A percentile compares a stretch with the other conserved stretches of the same genome.
These are phyloP conservation scores for Thraustochytrium sp. DNA, from an alignment of 352 stramenopile genomes.

Conservation along the genomic window DNA sequence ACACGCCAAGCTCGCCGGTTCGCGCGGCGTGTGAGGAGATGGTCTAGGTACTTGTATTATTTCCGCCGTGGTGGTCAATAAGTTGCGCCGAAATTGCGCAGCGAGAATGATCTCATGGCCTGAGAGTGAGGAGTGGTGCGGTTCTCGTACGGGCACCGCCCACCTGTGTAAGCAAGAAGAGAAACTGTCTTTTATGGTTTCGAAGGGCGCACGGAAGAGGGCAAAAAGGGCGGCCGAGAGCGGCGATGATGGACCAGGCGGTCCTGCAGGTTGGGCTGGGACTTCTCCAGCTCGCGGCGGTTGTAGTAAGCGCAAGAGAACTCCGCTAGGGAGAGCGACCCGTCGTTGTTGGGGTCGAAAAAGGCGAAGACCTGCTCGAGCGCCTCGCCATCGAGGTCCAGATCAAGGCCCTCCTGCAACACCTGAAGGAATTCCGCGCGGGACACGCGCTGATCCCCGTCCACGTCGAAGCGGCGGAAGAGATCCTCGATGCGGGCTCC, in stretches of 20 bases:
- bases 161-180: no score
- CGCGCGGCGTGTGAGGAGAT: no score
- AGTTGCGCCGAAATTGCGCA: no score
- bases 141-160: no score
- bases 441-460: not conserved
- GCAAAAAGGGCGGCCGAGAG: not conserved
- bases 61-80: no score
- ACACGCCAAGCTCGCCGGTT: no score
- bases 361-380: not conserved
- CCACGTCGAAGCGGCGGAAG: not conserved
- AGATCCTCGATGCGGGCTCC: not conserved
- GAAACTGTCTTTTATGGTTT: no score
- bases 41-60: no score
- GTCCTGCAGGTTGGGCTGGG: not conserved
- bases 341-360: slow-evolving; percentile 9
- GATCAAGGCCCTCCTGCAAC: not conserved
- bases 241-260: not conserved
- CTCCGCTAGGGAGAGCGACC: slow-evolving; percentile 1
- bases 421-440: not conserved
- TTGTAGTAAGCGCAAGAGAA: slow-evolving; percentile 22
- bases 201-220: no score
- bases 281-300: not conserved
- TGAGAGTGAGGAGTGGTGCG: no score
- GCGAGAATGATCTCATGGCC: no score
- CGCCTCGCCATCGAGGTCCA: not conserved